Conservation (phyloP, 164 flowering plant genomes). For the Santalum album region DNA sequence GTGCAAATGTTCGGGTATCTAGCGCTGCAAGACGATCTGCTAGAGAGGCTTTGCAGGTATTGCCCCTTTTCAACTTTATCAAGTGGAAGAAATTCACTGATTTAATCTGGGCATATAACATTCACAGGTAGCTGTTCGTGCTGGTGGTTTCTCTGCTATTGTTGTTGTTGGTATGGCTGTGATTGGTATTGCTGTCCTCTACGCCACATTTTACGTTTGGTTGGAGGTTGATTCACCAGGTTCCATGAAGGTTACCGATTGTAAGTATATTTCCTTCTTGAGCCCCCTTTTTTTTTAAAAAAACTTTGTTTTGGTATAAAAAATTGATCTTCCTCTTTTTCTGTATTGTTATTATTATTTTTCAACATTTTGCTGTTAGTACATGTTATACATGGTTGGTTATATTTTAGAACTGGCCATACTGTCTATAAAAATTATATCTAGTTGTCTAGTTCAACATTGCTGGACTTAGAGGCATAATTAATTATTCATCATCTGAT, state of each 20-base stretch:
- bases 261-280: slow-evolving; percentile 40
- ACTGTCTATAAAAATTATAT: too few relatives aligned
- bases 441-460: too few relatives aligned
- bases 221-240: slow-evolving; percentile 79
- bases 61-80: slow-evolving; percentile 1
- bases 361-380: too few relatives aligned
- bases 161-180: slow-evolving; percentile 99
- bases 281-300: neutral
- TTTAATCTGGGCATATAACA: neutral
- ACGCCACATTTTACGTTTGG: slow-evolving; percentile 84
- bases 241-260: slow-evolving; percentile 89
- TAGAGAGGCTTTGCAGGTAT: slow-evolving; percentile 96
- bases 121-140: slow-evolving; percentile 89
- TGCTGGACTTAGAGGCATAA: too few relatives aligned
- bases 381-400: too few relatives aligned
- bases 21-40: slow-evolving; percentile 99
- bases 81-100: neutral
- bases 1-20: slow-evolving; percentile 97
- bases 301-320: too few relatives aligned
- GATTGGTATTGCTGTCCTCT: slow-evolving; percentile 77
- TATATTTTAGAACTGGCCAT: too few relatives aligned
- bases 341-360: too few relatives aligned
- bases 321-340: too few relatives aligned
- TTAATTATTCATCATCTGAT: too few relatives aligned
- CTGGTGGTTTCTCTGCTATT: slow-evolving; percentile 96